Base-by-base conservation (phyloP, 2,329 filamentous ascomycete species). In the Hirsutella rhossiliensis region DNA sequence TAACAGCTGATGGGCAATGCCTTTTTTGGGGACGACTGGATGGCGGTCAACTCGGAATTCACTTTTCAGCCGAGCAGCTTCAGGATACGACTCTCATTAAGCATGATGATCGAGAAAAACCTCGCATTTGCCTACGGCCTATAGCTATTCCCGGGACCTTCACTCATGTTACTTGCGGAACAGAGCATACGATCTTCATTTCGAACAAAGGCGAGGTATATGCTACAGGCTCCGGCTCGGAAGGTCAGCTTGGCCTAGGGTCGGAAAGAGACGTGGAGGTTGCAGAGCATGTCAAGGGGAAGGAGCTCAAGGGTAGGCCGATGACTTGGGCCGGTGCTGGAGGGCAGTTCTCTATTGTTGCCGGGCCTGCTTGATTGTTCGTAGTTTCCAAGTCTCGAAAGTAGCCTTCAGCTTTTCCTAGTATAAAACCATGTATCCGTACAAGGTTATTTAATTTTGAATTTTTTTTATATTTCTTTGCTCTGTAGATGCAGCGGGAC, bases 211-310 rank as follows among this genome's bases (percentile, higher is more conserved):
- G 83, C 44, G 72, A 75, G 50, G 79, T 78, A 6, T 86, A 77
- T 60, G 72, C 74, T 2, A 86, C 82, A 80, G 84, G 84, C 3
- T 86, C 87, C 63, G 79, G 73, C 11, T 73, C 73, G 23, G 82
- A 76, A 49, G 84, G 82, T 53, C 82, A 86, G 61, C 84, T 82
- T 11, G 83, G 83, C 2, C 76, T 76, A 46, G 81, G 80, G 15
- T 76, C 71, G 0, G 75, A 75, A 19, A 82, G 88, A 38, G 86
- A 92, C 54, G 72, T 92, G 13, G 71, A 79, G 48, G 68, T 75
- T 29, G 83, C 87, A 0, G 87, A 80, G 1, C 57, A 78, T 43
- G 82, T 94, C 47, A 80, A 87, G 55, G 89, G 89, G 63, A 82
- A 78, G 11, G 84, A 84, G 29, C 72, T 88, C n/a, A 71, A 76